Conservation (phyloP, 2,329 filamentous ascomycete genomes). For the Colletotrichum sp. region DNA sequence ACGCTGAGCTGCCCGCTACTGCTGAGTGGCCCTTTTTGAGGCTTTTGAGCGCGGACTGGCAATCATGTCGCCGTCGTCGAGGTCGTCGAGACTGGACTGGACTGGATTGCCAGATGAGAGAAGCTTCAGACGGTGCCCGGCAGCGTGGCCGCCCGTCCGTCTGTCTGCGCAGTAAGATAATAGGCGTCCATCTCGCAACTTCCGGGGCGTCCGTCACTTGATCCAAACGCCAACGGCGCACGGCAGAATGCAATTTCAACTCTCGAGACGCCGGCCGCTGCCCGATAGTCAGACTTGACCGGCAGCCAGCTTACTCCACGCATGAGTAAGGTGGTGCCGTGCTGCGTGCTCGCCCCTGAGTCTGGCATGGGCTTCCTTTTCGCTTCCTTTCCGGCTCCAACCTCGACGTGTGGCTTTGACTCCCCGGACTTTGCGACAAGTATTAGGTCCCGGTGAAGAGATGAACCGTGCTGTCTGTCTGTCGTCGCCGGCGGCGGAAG, state of each 20-base stretch:
- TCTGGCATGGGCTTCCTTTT: neutral
- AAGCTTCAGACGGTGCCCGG: neutral
- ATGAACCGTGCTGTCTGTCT: neutral
- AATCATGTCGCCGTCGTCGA: neutral
- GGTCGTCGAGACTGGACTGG: neutral
- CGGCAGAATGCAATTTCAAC: conserved; percentile 5
- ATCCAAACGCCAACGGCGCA: conserved; percentile 17
- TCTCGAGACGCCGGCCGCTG: conserved; percentile 6
- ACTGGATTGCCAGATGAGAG: neutral
- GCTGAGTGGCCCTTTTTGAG: neutral
- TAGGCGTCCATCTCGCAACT: neutral
- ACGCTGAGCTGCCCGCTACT: neutral
- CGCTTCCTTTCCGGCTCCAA: neutral
- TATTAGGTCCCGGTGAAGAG: neutral
- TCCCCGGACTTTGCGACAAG: neutral
- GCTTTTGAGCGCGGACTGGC: neutral
- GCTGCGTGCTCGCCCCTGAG: neutral
- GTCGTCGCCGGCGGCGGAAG: neutral
- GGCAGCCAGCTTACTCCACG: neutral
- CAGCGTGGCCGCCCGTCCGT: neutral
- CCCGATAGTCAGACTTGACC: conserved; percentile 13
- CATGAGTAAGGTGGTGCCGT: conserved; percentile 11
- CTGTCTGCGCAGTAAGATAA: neutral
- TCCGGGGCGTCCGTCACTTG: conserved; percentile 5
- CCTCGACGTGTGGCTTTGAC: conserved; percentile 3